Evolutionary conservation across 73 alveolate species (phyloP).

Genomic region (Tetrahymena elliotti): DNA sequence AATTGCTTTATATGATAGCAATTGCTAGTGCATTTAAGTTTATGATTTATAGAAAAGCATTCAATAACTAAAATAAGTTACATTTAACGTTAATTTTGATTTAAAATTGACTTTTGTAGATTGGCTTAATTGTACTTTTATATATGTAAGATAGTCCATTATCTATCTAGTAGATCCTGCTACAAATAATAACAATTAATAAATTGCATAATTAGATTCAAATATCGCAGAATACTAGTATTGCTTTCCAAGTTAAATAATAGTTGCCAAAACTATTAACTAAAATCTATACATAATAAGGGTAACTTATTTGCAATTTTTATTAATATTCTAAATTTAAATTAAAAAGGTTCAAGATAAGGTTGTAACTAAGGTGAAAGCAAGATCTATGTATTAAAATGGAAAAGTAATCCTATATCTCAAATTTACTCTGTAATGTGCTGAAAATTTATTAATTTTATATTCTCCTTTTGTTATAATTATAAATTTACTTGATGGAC

Average conservation of each 20-base stretch:
- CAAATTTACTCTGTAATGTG: neutral
- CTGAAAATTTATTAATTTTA: neutral
- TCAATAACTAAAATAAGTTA: too few species aligned
- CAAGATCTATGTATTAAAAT: neutral
- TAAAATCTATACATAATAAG: too few species aligned
- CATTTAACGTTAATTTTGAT: neutral
- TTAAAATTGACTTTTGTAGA: neutral
- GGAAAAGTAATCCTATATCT: neutral
- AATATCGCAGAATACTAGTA: neutral
- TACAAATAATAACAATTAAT: too few species aligned
- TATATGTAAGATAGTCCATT: neutral
- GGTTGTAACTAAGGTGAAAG: neutral
- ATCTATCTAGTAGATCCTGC: neutral
- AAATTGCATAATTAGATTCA: neutral
- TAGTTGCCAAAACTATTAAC: neutral
- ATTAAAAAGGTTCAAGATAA: neutral
- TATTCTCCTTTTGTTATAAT: neutral
- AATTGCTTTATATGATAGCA: neutral
- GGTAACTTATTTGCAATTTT: neutral
- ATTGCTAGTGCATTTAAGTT: neutral
- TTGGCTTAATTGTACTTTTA: neutral
- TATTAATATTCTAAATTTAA: too few species aligned
- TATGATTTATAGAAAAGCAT: neutral
- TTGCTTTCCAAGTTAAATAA: neutral
- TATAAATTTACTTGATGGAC: neutral